Percentiles rank a stretch among this genome's conserved stretches.
Conservation (phyloP, 257 asterid genomes). For the Przewalskia tangutica region DNA sequence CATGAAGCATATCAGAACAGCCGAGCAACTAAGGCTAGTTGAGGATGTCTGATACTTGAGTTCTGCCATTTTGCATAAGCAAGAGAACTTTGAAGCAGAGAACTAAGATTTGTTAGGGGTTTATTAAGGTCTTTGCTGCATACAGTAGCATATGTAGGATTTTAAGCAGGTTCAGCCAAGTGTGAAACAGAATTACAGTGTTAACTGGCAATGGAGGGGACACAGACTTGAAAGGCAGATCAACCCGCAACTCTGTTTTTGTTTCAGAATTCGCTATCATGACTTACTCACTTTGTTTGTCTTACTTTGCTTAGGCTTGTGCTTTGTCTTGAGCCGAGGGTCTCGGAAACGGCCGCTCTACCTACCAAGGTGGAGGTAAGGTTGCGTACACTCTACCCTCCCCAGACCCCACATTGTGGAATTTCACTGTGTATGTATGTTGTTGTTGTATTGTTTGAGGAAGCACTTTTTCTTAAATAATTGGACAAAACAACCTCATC, state of each 20-base stretch:
- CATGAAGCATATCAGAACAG: conserved; percentile 1
- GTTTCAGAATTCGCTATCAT: not conserved
- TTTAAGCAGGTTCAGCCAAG: not conserved
- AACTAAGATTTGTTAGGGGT: not conserved
- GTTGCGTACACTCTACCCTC: too few species aligned
- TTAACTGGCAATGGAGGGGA: not conserved
- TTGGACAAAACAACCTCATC: not conserved
- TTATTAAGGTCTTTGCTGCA: not conserved
- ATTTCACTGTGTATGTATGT: too few species aligned
- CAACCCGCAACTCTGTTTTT: not conserved
- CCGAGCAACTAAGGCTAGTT: not conserved
- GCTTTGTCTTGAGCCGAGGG: too few species aligned
- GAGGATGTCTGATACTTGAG: conserved; percentile 1
- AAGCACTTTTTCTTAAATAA: not conserved
- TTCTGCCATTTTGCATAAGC: not conserved
- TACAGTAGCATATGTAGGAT: not conserved
- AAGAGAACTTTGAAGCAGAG: not conserved
- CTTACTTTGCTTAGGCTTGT: too few species aligned
- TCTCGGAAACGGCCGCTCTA: too few species aligned
- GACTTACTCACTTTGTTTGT: too few species aligned
- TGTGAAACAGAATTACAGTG: not conserved
- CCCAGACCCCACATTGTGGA: too few species aligned
- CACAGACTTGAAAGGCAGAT: not conserved
- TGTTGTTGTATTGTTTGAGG: too few species aligned
- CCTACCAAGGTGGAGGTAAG: too few species aligned